Evolutionary conservation across 805 yeast species (phyloP).

Genomic region (Yarrowia yakushimensis): DNA sequence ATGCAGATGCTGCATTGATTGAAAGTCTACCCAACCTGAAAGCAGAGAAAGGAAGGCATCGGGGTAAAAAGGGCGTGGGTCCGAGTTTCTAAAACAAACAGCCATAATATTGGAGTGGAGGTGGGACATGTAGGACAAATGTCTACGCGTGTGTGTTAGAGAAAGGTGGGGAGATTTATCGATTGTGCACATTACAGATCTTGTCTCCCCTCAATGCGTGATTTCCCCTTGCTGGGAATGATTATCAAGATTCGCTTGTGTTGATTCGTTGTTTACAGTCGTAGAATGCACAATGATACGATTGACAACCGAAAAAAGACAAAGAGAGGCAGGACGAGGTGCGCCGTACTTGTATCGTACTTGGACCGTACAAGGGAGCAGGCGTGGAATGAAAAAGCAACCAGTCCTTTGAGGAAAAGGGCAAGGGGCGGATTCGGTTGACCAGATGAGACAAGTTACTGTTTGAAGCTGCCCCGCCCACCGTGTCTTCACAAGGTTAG

Average conservation of each 20-base stretch:
- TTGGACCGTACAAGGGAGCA: not conserved
- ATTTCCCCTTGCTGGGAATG: not conserved
- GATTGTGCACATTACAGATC: not conserved
- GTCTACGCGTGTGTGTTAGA: no score
- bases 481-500: no score
- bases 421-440: no score
- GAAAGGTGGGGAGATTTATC: no score
- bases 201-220: not conserved
- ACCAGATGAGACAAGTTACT: not conserved
- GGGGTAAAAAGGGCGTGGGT: not conserved
- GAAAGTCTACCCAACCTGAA: slow-evolving; percentile 1
- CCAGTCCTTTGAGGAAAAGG: not conserved
- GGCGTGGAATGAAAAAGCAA: not conserved
- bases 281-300: not conserved
- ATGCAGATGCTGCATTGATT: slow-evolving; percentile 8
- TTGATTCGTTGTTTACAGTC: not conserved
- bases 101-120: no score
- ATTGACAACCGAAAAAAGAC: slow-evolving; percentile 7
- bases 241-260: slow-evolving; percentile 12
- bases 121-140: not conserved
- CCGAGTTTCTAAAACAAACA: not conserved
- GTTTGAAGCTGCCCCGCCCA: not conserved
- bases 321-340: not conserved
- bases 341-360: no score
- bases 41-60: slow-evolving; percentile 7